Evolutionary conservation across 2,329 filamentous ascomycete genomes (phyloP).

Genomic region (Ophiostoma sp.): DNA sequence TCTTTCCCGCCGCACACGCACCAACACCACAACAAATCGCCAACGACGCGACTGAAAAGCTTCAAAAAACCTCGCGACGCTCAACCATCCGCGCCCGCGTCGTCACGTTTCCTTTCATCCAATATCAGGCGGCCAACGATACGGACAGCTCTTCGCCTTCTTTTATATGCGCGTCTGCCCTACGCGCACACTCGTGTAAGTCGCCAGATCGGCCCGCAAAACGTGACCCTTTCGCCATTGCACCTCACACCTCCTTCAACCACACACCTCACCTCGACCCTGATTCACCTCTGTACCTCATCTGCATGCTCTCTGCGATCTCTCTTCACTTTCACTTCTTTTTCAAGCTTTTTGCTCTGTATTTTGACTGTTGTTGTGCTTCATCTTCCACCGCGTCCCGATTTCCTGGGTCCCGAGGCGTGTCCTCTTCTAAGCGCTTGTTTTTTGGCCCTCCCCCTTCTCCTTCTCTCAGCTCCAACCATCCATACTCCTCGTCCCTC

Average conservation of each 20-base stretch:
- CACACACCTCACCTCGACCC: neutral
- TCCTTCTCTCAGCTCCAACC: conserved; percentile 8
- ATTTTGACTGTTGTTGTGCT: neutral
- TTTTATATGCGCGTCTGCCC: conserved; percentile 17
- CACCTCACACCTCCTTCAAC: neutral
- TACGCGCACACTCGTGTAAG: conserved; percentile 25
- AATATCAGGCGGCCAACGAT: neutral
- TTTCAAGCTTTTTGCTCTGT: neutral
- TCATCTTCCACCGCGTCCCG: neutral
- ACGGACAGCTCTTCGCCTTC: neutral
- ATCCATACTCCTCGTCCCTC: conserved; percentile 14
- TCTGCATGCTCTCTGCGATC: neutral
- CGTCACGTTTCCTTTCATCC: conserved; percentile 1
- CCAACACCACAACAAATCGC: conserved; percentile 20
- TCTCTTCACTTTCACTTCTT: neutral
- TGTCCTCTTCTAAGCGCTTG: neutral
- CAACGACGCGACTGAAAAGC: conserved; percentile 21
- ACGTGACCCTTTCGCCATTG: neutral
- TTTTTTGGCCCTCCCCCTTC: neutral
- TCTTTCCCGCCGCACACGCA: conserved; percentile 17
- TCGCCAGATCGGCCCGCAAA: conserved; percentile 7
- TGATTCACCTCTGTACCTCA: neutral
- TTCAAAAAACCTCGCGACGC: neutral
- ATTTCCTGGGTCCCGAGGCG: neutral
- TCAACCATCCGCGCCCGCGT: conserved; percentile 14